Conservation (phyloP, 2,329 filamentous ascomycete genomes). For the Fusarium aywerte region DNA sequence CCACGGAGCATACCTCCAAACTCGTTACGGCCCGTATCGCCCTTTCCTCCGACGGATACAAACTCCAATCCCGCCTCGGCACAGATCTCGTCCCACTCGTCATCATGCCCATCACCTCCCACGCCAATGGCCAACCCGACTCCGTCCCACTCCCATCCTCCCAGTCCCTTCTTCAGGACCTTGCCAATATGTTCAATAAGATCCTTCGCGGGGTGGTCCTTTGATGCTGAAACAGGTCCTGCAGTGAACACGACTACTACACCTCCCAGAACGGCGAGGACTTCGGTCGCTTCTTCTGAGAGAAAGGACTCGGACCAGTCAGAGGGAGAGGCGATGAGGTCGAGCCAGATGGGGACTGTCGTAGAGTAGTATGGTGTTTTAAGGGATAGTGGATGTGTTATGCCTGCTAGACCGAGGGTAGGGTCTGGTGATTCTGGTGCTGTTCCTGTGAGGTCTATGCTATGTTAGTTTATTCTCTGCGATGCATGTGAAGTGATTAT, state of each 20-base stretch:
- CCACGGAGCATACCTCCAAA: slow-evolving; percentile 62
- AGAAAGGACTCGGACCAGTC: slow-evolving; percentile 71
- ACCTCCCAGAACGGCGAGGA: slow-evolving; percentile 69
- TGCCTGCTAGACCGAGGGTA: slow-evolving; percentile 64
- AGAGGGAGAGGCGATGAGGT: slow-evolving; percentile 62
- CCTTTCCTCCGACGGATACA: slow-evolving; percentile 61
- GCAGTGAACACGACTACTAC: slow-evolving; percentile 59
- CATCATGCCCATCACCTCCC: slow-evolving; percentile 58
- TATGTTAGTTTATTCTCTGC: slow-evolving; percentile 7
- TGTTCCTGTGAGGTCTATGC: slow-evolving; percentile 64
- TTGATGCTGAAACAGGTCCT: slow-evolving; percentile 22
- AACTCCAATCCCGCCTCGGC: slow-evolving; percentile 70
- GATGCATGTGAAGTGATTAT: neutral
- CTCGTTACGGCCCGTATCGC: slow-evolving; percentile 61
- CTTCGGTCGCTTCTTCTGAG: slow-evolving; percentile 69
- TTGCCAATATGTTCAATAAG: slow-evolving; percentile 64
- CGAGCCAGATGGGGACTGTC: slow-evolving; percentile 73
- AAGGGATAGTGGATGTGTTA: slow-evolving; percentile 66
- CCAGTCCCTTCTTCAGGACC: slow-evolving; percentile 67
- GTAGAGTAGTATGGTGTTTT: slow-evolving; percentile 71
- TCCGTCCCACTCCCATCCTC: slow-evolving; percentile 73
- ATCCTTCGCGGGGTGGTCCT: slow-evolving; percentile 47
- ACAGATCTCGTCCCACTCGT: slow-evolving; percentile 71
- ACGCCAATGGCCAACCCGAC: slow-evolving; percentile 70
- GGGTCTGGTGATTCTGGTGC: slow-evolving; percentile 51